Evolutionary conservation across 495 filamentous ascomycete genomes (phyloP), one percentile per base, ranked within the genome.

Genomic region (Daldinia loculata): DNA sequence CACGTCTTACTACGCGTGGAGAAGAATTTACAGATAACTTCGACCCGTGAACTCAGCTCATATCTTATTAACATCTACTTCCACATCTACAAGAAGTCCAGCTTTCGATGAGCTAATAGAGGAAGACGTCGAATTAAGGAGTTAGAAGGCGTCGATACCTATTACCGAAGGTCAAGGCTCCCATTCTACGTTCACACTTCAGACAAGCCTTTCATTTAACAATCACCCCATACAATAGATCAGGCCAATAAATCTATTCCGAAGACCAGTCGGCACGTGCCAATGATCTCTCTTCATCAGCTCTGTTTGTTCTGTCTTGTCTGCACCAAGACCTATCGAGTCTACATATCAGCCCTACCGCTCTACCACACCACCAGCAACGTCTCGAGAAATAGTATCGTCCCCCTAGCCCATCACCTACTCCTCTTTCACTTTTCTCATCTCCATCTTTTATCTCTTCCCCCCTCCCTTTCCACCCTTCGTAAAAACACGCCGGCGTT

Each of bases 401-500:
- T 53, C 50, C 15, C 27, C 52, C 27, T 19, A 30, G 2, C 52
- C 27, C 8, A 17, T 56, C 27, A 4, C 14, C 27, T 43, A 3
- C 26, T 36, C 22, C 34, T 6, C 36, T 29, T 9, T 45, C 27
- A 15, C 26, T 29, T 32, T 45, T 26, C 36, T 34, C 56, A 27
- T 34, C 38, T 43, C 7, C 22, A 4, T 43, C 24, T 43, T 36
- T 41, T 59, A 6, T 17, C 14, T 30, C 36, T 45, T 9, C 56
- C 24, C 14, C n/a, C 17, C 8, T 15, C 36, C 39, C 19, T 58
- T 32, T 30, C 36, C 17, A 57, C 17, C 30, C 17, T 6, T 57
- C 55, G 32, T 57, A 39, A 48, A 48, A 22, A 57, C 50, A 53
- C 27, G 27, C 50, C 50, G 12, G 26, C 27, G 27, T 53, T 14